Base-by-base conservation (phyloP, 495 filamentous ascomycete genomes). In the Venustampulla echinocandica region DNA sequence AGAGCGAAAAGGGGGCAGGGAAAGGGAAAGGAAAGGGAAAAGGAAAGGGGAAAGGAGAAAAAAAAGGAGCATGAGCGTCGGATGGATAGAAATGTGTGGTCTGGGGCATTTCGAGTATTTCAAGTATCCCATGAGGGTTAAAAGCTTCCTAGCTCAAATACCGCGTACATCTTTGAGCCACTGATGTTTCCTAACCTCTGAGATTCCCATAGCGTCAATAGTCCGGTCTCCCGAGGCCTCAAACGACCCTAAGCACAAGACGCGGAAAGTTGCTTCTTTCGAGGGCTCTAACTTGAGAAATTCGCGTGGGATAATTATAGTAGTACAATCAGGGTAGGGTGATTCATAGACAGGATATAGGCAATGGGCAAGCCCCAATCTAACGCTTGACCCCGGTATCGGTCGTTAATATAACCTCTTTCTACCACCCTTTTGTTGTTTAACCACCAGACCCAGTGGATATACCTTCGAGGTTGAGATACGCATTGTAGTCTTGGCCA, bases 231-330 rank as follows among this genome's bases (percentile, higher is more conserved):
- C 45, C 14, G 23, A n/a, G 28, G 35, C 35, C 6, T 47, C 45
- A 18, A 28, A 33, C 23, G 39, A 33, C 36, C 20, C 33, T 25
- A 24, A 25, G 1, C 7, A 23, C 27, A 47, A 14, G 23, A 27
- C 39, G 14, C 45, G 23, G 17, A 47, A 13, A 22, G 35, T 47
- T 25, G 33, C 33, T 44, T 47, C 45, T 47, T 47, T 47, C 18
- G 45, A 47, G 28, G 35, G 35, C 10, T 23, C 34, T 17, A 21
- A n/a, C 14, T 40, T 47, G 21, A 47, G 18, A 1, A 19, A n/a
- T 24, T 9, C n/a, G n/a, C n/a, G n/a, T n/a, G n/a, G n/a, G n/a
- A n/a, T n/a, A n/a, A n/a, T n/a, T n/a, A n/a, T n/a, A n/a, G n/a
- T n/a, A n/a, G n/a, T n/a, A n/a, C n/a, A n/a, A n/a, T 21, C 18